Evolutionary conservation across 768 basidiomycete genomes (phyloP).

Genomic region (Amyloporia xantha): DNA sequence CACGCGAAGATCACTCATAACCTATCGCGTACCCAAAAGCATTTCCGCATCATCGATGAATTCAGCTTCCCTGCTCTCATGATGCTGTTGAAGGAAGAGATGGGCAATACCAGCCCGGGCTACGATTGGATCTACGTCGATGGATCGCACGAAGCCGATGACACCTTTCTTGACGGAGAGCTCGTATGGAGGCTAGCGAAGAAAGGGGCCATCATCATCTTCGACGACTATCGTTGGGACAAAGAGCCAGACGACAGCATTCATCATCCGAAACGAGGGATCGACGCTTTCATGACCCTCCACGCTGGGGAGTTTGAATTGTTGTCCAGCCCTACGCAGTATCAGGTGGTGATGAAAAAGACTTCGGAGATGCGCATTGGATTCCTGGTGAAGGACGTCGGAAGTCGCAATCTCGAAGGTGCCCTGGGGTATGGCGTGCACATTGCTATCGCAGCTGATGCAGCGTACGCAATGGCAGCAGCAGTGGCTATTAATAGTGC

Average conservation of each 20-base stretch:
- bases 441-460: conserved; percentile 37
- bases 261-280: conserved; percentile 50
- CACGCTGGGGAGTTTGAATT: conserved; percentile 43
- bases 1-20: conserved; percentile 40
- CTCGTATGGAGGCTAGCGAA: conserved; percentile 49
- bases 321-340: conserved; percentile 32
- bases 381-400: conserved; percentile 30
- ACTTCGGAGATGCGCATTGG: conserved; percentile 46
- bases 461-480: conserved; percentile 40
- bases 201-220: conserved; percentile 44
- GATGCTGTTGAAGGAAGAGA: conserved; percentile 41
- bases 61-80: conserved; percentile 50
- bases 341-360: conserved; percentile 51
- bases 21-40: conserved; percentile 36
- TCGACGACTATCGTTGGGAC: conserved; percentile 54
- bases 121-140: conserved; percentile 58
- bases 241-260: conserved; percentile 39
- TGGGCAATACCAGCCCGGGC: conserved; percentile 28
- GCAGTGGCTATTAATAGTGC: conserved; percentile 42
- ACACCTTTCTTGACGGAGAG: conserved; percentile 56
- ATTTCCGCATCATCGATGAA: conserved; percentile 39
- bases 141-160: conserved; percentile 53
- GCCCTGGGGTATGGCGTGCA: conserved; percentile 42
- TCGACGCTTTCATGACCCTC: conserved; percentile 47
- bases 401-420: conserved; percentile 2